Evolutionary conservation across 495 filamentous ascomycete species (phyloP).

Genomic region (Cetradonia linearis): DNA sequence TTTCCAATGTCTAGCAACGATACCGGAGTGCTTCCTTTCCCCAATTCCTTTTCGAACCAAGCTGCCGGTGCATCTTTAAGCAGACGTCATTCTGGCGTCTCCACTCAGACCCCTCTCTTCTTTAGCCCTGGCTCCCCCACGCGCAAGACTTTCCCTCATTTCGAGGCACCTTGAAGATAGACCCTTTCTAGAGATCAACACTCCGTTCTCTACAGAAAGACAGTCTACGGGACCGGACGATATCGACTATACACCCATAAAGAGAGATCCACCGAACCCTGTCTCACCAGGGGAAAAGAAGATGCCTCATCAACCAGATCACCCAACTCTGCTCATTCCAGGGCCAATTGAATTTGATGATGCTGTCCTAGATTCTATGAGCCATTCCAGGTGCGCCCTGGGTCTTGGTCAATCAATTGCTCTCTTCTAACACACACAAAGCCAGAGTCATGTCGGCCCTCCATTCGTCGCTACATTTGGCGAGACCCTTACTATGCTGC

Average conservation of each 20-base stretch:
- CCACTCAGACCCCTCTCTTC: conserved; percentile 24
- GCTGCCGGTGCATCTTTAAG: background rate
- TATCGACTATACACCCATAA: conserved; percentile 44
- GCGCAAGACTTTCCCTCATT: conserved; percentile 67
- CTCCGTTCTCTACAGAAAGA: conserved; percentile 58
- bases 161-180: conserved; percentile 64
- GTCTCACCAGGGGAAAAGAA: conserved; percentile 27
- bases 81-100: conserved; percentile 28
- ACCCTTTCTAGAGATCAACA: conserved; percentile 53
- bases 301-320: conserved; percentile 72
- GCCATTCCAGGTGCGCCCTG: conserved; percentile 73
- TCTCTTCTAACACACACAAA: conserved; percentile 29
- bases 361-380: conserved; percentile 89
- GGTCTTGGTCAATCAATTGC: background rate
- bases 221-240: conserved; percentile 45
- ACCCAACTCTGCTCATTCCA: conserved; percentile 82
- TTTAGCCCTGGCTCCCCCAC: conserved; percentile 48
- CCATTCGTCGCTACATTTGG: conserved; percentile 86
- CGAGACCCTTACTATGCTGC: conserved; percentile 75
- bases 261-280: conserved; percentile 28
- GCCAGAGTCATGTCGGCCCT: conserved; percentile 83
- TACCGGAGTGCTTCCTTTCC: background rate
- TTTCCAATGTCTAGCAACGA: background rate
- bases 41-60: background rate
- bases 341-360: conserved; percentile 98